Base-by-base conservation (phyloP, 129 eudicot species). In the Ambrosia artemisiifolia region DNA sequence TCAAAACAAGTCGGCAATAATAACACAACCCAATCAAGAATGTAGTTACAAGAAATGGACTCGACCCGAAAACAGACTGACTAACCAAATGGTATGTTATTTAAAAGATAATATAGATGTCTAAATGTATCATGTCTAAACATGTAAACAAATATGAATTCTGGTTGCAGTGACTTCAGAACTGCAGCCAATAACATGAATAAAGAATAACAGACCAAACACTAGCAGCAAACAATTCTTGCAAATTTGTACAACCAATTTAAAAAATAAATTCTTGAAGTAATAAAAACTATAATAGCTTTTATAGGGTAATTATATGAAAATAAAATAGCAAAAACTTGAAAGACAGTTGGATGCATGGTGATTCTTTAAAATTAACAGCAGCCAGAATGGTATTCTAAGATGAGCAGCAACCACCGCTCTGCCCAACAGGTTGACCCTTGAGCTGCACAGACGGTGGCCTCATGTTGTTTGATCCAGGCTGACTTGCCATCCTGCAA, bases 401-500 rank as follows among this genome's bases (percentile, higher is more conserved):
- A 71, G 83, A 33, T 28, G 95, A 85, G 86, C 95, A 85, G 83
- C 95, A 88, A 33, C 95, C 91, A 71, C 81, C 75, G 67, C 83
- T 88, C 71, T 88, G 91, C 69, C 78, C 82, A 40, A 88, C 91
- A 20, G 95, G 91, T 71, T 88, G 95, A 30, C 95, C 95, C 75
- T 73, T 78, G 11, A 88, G 85, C 85, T 88, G 95, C 82, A 88
- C 91, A 5, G 88, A 78, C 2, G 95, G 91, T 42, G 91, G 88
- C 88, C 84, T 85, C 18, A 8, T 65, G 73, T 38, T 88, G 88
- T 70, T 83, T 24, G 84, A 43, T 46, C 88, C 80, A 7, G 95
- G 95, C 72, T 88, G 95, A 70, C 83, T 88, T 6, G 95, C 95
- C 95, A 88, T 88, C 85, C 95, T 88, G 85, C 56, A 68, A 60